Evolutionary conservation across 2,329 filamentous ascomycete species (phyloP).

Genomic region (Penicillium corylophilum): DNA sequence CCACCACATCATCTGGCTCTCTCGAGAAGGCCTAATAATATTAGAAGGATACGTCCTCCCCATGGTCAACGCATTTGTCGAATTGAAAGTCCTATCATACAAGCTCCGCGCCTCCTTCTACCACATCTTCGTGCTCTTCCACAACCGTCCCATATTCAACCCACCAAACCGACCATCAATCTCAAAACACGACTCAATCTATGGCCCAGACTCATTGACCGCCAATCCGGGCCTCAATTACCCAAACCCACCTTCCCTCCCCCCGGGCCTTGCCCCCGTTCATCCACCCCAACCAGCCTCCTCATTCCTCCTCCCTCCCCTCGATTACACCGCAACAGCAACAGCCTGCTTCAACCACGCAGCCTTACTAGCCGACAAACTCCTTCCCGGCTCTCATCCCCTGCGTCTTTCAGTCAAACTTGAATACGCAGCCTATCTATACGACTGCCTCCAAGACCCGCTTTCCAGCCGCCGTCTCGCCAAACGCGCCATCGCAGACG

Average conservation of each 20-base stretch:
- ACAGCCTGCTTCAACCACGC: constrained; percentile 78
- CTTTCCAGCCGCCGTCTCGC: constrained; percentile 75
- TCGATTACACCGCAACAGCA: constrained; percentile 81
- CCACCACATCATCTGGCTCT: constrained; percentile 91
- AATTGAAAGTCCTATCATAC: constrained; percentile 84
- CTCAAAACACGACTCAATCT: constrained; percentile 39
- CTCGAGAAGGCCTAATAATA: constrained; percentile 84
- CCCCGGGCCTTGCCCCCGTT: constrained; percentile 38
- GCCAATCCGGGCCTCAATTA: constrained; percentile 32
- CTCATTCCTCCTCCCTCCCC: constrained; percentile 74
- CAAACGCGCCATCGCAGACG: constrained; percentile 79
- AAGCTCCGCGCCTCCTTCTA: constrained; percentile 94
- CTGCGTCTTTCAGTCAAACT: constrained; percentile 85
- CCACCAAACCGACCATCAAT: constrained; percentile 47
- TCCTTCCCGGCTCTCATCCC: constrained; percentile 85
- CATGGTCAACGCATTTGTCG: constrained; percentile 72
- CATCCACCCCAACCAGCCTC: constrained; percentile 45
- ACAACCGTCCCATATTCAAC: constrained; percentile 80
- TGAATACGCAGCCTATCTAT: constrained; percentile 89
- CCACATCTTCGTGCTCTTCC: constrained; percentile 94
- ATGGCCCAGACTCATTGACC: constrained; percentile 34
- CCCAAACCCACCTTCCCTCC: constrained; percentile 18
- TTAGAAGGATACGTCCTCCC: constrained; percentile 84
- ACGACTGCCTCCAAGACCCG: constrained; percentile 84
- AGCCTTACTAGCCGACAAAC: constrained; percentile 67